These are phyloP conservation scores for Epichloe sylvatica DNA, from an alignment of 2,329 filamentous ascomycete species.

Conservation along the genomic window DNA sequence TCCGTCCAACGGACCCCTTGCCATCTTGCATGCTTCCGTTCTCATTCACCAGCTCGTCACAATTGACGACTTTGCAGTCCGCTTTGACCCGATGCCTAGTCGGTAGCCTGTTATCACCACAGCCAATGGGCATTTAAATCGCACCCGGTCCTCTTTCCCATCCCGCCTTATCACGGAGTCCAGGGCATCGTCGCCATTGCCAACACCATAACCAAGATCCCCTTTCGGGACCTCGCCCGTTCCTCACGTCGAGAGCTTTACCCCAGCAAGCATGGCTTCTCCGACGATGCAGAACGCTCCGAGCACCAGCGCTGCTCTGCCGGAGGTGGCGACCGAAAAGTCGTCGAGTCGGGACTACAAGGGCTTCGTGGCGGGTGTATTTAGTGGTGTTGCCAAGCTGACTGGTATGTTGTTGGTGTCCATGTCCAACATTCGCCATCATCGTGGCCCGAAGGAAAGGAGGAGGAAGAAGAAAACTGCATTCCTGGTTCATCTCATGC, in stretches of 20 bases:
- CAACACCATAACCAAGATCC: too few relatives aligned
- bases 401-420: slow-evolving; percentile 42
- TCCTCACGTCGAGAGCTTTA: too few relatives aligned
- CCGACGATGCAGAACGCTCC: background rate
- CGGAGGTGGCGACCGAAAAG: background rate
- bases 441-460: background rate
- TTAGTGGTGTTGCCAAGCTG: slow-evolving; percentile 84
- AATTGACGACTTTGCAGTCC: background rate
- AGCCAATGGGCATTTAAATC: too few relatives aligned
- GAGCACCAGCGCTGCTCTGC: background rate
- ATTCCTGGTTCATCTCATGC: too few relatives aligned
- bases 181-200: too few relatives aligned
- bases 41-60: background rate
- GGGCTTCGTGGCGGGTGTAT: slow-evolving; percentile 94
- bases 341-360: slow-evolving; percentile 49
- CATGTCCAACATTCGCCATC: too few relatives aligned
- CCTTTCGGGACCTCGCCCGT: too few relatives aligned
- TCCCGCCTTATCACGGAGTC: too few relatives aligned
- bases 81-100: slow-evolving; percentile 1
- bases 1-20: too few relatives aligned
- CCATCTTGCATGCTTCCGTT: too few relatives aligned
- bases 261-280: background rate
- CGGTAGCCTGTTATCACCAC: too few relatives aligned
- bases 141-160: too few relatives aligned
- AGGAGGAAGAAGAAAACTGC: background rate